Evolutionary conservation across 805 yeast species (phyloP).

Genomic region (Wickerhamomyces xylosicus): DNA sequence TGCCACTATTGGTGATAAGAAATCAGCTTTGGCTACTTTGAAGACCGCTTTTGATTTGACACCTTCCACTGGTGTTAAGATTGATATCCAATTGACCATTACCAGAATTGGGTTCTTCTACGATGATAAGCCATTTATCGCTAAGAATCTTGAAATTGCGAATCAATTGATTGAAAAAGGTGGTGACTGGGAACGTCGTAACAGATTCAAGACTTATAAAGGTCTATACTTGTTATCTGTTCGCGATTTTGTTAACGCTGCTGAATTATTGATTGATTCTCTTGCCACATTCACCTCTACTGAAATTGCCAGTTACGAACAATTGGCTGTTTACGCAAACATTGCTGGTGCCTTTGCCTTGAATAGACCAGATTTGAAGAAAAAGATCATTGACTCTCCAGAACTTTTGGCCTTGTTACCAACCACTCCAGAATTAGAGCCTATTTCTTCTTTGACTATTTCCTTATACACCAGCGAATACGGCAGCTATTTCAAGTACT

Average conservation of each 20-base stretch:
- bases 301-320: constrained; percentile 81
- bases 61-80: constrained; percentile 82
- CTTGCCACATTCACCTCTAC: constrained; percentile 92
- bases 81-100: constrained; percentile 75
- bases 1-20: constrained; percentile 72
- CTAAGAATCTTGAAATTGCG: constrained; percentile 63
- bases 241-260: constrained; percentile 78
- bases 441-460: constrained; percentile 74
- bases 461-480: constrained; percentile 87
- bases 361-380: constrained; percentile 75
- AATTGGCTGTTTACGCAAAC: constrained; percentile 80
- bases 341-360: constrained; percentile 80
- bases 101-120: constrained; percentile 85
- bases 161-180: constrained; percentile 82
- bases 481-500: constrained; percentile 61
- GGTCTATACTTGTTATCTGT: constrained; percentile 81
- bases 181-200: constrained; percentile 99
- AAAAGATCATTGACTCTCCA: constrained; percentile 84
- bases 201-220: constrained; percentile 82
- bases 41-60: constrained; percentile 68
- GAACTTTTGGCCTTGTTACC: constrained; percentile 78
- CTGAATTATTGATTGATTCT: constrained; percentile 77
- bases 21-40: constrained; percentile 56
- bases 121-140: constrained; percentile 61
- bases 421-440: constrained; percentile 60